Conservation (phyloP, 148 eudicot species). For the Arbutus unedo region DNA sequence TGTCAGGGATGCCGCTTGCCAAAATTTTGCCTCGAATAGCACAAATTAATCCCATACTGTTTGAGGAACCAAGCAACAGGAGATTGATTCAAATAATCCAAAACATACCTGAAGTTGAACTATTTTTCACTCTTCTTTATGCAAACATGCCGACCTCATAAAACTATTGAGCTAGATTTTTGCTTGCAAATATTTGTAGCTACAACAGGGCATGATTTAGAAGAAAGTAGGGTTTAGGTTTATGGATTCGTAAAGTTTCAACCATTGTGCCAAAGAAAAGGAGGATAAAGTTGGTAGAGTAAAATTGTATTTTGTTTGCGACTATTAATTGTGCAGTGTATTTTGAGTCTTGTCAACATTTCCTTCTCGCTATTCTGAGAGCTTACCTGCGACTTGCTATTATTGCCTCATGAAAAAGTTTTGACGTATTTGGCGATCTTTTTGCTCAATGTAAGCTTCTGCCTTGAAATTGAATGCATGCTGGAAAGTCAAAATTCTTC, state of each 20-base stretch:
- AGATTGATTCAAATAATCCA: constrained; percentile 54
- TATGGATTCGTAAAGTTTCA: not conserved
- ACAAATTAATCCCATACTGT: constrained; percentile 54
- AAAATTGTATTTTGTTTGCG: constrained; percentile 10
- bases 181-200: constrained; percentile 9
- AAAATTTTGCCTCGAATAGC: constrained; percentile 67
- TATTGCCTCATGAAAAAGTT: constrained; percentile 1
- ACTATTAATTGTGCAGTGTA: not conserved
- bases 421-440: not conserved
- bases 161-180: constrained; percentile 15
- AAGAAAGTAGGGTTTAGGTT: constrained; percentile 7
- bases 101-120: constrained; percentile 67
- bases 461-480: not conserved
- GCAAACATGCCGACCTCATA: constrained; percentile 40
- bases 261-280: not conserved
- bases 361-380: not conserved
- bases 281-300: not conserved
- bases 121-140: constrained; percentile 85
- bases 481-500: not conserved
- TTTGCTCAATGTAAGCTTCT: not conserved
- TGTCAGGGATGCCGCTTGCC: constrained; percentile 67
- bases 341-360: not conserved
- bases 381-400: not conserved
- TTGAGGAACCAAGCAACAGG: constrained; percentile 58
- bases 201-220: constrained; percentile 10